Evolutionary conservation across 495 filamentous ascomycete genomes (phyloP).

Genomic region (Aspergillus taichungensis): DNA sequence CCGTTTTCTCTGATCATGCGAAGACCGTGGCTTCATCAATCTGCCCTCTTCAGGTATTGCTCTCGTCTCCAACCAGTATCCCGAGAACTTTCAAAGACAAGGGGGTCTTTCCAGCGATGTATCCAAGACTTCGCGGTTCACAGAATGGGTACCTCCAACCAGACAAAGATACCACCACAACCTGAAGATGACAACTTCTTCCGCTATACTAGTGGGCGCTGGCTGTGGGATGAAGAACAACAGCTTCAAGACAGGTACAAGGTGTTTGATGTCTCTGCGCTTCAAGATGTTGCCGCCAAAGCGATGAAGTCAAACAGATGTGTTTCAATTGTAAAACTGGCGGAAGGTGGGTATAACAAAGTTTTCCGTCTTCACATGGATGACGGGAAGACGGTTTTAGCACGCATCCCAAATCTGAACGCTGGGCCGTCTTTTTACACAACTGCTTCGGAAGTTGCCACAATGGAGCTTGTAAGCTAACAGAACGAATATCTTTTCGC

Average conservation of each 20-base stretch:
- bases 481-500: background rate
- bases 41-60: too few species aligned
- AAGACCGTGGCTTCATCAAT: too few species aligned
- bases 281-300: constrained; percentile 6
- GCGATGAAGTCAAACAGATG: constrained; percentile 9
- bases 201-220: too few species aligned
- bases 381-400: constrained; percentile 20
- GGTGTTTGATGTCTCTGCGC: constrained; percentile 15
- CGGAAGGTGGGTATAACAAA: constrained; percentile 25
- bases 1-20: too few species aligned
- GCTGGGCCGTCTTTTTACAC: constrained; percentile 20
- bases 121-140: too few species aligned
- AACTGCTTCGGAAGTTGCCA: constrained; percentile 33
- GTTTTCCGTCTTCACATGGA: constrained; percentile 19
- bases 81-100: too few species aligned
- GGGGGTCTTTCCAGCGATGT: too few species aligned
- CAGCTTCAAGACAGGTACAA: constrained; percentile 12
- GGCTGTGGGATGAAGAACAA: constrained; percentile 14
- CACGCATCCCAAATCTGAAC: constrained; percentile 23
- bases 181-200: background rate
- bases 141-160: too few species aligned
- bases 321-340: constrained; percentile 12
- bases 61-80: too few species aligned
- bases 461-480: constrained; percentile 24
- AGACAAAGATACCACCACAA: too few species aligned